phyloP scores from a whole-genome alignment of 2,329 filamentous ascomycete genomes.

The Chaetomiaceae sp. region DNA sequence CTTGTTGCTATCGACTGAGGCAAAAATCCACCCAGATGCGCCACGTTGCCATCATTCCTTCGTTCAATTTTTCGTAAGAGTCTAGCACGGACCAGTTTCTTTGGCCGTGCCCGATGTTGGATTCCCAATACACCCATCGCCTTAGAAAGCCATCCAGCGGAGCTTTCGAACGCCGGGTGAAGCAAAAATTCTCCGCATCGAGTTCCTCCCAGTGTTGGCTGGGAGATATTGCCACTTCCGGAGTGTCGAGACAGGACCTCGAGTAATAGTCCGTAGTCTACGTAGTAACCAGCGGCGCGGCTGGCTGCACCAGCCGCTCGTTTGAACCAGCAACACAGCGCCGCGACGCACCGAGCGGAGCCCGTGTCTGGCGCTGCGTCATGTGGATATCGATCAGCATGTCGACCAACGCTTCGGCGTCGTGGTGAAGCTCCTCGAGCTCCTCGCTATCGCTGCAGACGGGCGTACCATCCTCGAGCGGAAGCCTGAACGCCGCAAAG shows the following conservation, averaged over 20 bases:
- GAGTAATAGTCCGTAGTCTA: too few relatives aligned
- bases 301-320: not conserved
- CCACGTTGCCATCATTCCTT: not conserved
- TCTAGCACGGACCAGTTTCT: too few relatives aligned
- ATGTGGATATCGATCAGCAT: slow-evolving; percentile 48
- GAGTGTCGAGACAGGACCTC: not conserved
- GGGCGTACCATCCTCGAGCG: slow-evolving; percentile 36
- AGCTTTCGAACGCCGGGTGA: too few relatives aligned
- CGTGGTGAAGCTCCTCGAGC: slow-evolving; percentile 43
- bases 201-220: too few relatives aligned
- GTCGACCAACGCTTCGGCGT: slow-evolving; percentile 51
- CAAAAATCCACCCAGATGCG: slow-evolving; percentile 6
- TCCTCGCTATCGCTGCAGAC: slow-evolving; percentile 38
- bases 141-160: too few relatives aligned
- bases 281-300: slow-evolving; percentile 2
- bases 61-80: not conserved
- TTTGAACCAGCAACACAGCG: not conserved
- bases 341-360: not conserved
- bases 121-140: too few relatives aligned
- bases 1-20: not conserved
- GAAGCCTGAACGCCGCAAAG: slow-evolving; percentile 53
- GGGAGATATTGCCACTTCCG: too few relatives aligned
- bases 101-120: too few relatives aligned
- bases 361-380: slow-evolving; percentile 9
- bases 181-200: too few relatives aligned